These are phyloP conservation scores for Pyronema omphalodes DNA, from an alignment of 495 filamentous ascomycete genomes.

Conservation along the genomic window DNA sequence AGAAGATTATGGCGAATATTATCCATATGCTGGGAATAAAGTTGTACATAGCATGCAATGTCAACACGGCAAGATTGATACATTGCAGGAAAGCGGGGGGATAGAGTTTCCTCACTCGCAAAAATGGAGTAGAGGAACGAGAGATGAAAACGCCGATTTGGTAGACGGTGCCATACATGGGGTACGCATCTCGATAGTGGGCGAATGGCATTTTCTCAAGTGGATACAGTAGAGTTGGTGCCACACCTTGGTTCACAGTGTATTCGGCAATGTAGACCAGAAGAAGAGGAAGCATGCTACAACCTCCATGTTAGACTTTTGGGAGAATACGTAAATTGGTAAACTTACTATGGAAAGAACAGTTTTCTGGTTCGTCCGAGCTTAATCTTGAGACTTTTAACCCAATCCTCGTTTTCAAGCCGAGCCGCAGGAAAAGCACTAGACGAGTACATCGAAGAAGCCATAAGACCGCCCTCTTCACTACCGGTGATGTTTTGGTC, in stretches of 20 bases:
- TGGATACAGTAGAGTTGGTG: conserved; percentile 77
- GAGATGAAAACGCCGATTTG: conserved; percentile 31
- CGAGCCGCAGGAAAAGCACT: not conserved
- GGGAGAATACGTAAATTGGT: conserved; percentile 6
- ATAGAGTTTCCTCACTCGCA: conserved; percentile 67
- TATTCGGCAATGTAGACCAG: conserved; percentile 93
- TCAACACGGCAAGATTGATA: conserved; percentile 54
- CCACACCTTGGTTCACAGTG: conserved; percentile 85
- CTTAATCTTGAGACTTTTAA: conserved; percentile 1
- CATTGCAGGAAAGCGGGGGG: conserved; percentile 68
- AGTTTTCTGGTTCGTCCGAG: conserved; percentile 32
- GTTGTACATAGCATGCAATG: conserved; percentile 51
- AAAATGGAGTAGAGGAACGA: conserved; percentile 36
- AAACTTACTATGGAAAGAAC: conserved; percentile 47
- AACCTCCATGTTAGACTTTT: not conserved
- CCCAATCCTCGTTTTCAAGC: not conserved
- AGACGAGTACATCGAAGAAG: not conserved
- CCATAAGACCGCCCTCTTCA: not conserved
- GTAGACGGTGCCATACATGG: conserved; percentile 83
- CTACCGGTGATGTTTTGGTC: conserved; percentile 10
- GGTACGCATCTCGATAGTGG: conserved; percentile 74
- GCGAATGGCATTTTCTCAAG: conserved; percentile 53
- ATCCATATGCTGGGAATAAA: conserved; percentile 72
- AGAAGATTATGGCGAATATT: conserved; percentile 71
- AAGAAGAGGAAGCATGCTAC: conserved; percentile 47